Evolutionary conservation across 2,329 filamentous ascomycete species (phyloP), one percentile per base, ranked within the genome.

Genomic region (Emydomyces testavorans): DNA sequence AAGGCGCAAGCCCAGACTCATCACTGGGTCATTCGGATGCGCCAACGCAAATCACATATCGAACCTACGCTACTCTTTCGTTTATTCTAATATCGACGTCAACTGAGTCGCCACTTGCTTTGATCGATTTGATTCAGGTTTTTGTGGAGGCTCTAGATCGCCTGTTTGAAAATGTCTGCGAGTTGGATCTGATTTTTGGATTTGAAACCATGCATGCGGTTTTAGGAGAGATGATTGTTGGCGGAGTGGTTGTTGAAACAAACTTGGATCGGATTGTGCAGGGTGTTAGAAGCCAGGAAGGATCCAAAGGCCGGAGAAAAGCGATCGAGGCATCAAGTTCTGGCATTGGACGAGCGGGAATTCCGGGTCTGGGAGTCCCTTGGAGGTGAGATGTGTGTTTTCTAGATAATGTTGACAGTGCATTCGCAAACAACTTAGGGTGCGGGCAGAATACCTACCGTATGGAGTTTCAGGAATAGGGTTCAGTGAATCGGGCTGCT

Each of bases 81-180:
- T 98, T 98, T 72, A 98, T 98, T 67, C 75, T 98, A 64, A 98
- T 98, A 61, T 92, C 84, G 29, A 98, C 93, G 3, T 87, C 88
- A 4, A 95, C 92, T 50, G 92, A 98, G 68, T 94, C 87, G 1
- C 92, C 92, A 0, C 82, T 98, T 2, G 92, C 92, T 0, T 76
- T 98, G 20, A 88, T 98, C 53, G 92, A 98, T 66, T 72, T 98
- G 47, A 96, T 98, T 55, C 92, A 98, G 68, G 92, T 98, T 51
- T 98, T 95, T 60, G 92, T 98, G 54, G 92, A 98, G 68, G 82
- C 90, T 0, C 77, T 98, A 29, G 92, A 98, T 65, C 80, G 87
- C 54, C 75, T 98, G 34, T 98, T 98, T 63, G 92, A 96, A 70
- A 95, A 98, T 64, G 92, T 98, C 7, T 98, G 92, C 75, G 92